These are phyloP conservation scores for Alternaria solani DNA, from an alignment of 2,329 filamentous ascomycete species.

Conservation along the genomic window DNA sequence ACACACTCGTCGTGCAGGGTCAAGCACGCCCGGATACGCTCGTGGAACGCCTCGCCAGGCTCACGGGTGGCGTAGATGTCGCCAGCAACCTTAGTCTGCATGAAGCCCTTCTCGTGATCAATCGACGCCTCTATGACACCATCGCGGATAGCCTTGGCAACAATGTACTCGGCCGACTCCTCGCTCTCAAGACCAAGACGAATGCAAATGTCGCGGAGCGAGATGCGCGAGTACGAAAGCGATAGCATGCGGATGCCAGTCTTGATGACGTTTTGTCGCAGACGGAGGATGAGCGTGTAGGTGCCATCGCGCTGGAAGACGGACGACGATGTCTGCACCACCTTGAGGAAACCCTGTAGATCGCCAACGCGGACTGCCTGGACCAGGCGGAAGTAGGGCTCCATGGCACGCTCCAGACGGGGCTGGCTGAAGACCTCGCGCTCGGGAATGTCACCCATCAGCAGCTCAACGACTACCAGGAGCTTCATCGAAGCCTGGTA, in stretches of 20 bases:
- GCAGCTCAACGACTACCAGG: conserved; percentile 91
- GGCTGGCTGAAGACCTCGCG: conserved; percentile 92
- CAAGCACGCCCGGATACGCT: conserved; percentile 91
- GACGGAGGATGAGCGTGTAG: conserved; percentile 91
- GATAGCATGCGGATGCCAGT: conserved; percentile 99
- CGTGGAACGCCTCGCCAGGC: conserved; percentile 96
- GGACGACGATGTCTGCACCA: conserved; percentile 80
- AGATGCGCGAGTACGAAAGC: conserved; percentile 95
- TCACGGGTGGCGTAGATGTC: conserved; percentile 97
- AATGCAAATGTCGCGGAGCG: conserved; percentile 95
- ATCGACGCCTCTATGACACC: conserved; percentile 95
- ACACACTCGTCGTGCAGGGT: conserved; percentile 96
- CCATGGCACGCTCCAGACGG: conserved; percentile 82
- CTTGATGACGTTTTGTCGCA: conserved; percentile 99
- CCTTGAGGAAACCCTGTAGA: conserved; percentile 88
- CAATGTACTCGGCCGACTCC: conserved; percentile 98
- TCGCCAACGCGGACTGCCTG: conserved; percentile 97
- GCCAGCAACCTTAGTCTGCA: conserved; percentile 97
- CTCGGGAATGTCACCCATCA: conserved; percentile 99
- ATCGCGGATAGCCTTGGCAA: conserved; percentile 96
- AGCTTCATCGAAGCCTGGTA: conserved; percentile 96
- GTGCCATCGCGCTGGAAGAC: conserved; percentile 93
- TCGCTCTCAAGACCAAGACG: conserved; percentile 92
- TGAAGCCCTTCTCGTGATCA: conserved; percentile 93
- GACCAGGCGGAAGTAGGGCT: conserved; percentile 92